Conservation (phyloP, 352 stramenopile genomes). For the Pythium grandisporangium region DNA sequence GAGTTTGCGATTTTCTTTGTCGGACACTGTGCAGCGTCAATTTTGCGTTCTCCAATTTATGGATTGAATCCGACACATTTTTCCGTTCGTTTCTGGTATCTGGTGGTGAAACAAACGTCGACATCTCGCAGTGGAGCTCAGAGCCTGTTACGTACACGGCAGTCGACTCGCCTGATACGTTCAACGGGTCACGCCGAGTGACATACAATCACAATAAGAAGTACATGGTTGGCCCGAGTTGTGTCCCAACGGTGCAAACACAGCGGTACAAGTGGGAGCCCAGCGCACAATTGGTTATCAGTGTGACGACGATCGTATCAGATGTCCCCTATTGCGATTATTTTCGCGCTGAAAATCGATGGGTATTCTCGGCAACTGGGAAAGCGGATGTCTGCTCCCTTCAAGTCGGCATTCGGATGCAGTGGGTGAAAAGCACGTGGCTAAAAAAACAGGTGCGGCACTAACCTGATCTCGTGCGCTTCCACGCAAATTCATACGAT, state of each 20-base stretch:
- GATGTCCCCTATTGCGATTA: slow-evolving; percentile 83
- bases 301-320: slow-evolving; percentile 58
- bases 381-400: slow-evolving; percentile 24
- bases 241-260: slow-evolving; percentile 63
- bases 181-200: slow-evolving; percentile 45
- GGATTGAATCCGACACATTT: slow-evolving; percentile 51
- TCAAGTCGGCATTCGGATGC: slow-evolving; percentile 60
- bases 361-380: slow-evolving; percentile 63
- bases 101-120: slow-evolving; percentile 49
- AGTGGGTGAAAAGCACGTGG: slow-evolving; percentile 81
- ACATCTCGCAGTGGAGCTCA: slow-evolving; percentile 39
- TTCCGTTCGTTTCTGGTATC: slow-evolving; percentile 28
- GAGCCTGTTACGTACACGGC: slow-evolving; percentile 36
- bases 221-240: slow-evolving; percentile 77
- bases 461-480: too few relatives aligned
- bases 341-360: slow-evolving; percentile 79
- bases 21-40: slow-evolving; percentile 49
- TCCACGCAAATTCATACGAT: too few relatives aligned
- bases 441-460: slow-evolving; percentile 74
- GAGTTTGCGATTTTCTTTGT: too few relatives aligned
- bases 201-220: slow-evolving; percentile 83
- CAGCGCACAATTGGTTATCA: slow-evolving; percentile 45
- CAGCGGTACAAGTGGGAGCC: slow-evolving; percentile 53
- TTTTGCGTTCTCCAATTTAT: slow-evolving; percentile 46
- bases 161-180: slow-evolving; percentile 42